phyloP scores from a whole-genome alignment of 2,329 filamentous ascomycete genomes.

The Gremmenia infestans region DNA sequence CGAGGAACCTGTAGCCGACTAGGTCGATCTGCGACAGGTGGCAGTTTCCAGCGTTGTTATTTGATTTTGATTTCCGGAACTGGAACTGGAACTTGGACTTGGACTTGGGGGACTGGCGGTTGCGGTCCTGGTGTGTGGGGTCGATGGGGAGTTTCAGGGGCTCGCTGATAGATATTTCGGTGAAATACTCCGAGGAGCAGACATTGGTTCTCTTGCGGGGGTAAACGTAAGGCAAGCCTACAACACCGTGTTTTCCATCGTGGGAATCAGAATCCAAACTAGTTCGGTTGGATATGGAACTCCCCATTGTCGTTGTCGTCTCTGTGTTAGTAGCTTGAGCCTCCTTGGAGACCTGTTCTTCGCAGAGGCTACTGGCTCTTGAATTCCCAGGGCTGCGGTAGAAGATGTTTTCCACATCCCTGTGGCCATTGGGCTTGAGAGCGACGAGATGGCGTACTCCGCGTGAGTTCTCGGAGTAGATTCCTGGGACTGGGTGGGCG shows the following conservation, averaged over 20 bases:
- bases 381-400: neutral
- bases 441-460: constrained; percentile 12
- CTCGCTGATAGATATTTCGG: neutral
- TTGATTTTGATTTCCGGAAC: neutral
- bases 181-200: neutral
- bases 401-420: constrained; percentile 13
- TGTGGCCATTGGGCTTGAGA: constrained; percentile 6
- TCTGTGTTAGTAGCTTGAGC: neutral
- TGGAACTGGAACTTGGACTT: neutral
- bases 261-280: neutral
- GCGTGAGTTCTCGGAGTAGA: constrained; percentile 10
- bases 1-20: constrained; percentile 12
- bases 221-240: neutral
- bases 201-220: neutral
- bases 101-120: neutral
- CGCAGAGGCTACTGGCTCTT: too few species aligned
- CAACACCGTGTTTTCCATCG: neutral
- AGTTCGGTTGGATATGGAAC: neutral
- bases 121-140: neutral
- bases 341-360: neutral
- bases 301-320: neutral
- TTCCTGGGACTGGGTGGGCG: constrained; percentile 13
- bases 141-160: neutral
- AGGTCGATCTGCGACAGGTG: constrained; percentile 4
- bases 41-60: neutral